phyloP scores from a whole-genome alignment of 2,329 filamentous ascomycete species.

The Phoma sp. region DNA sequence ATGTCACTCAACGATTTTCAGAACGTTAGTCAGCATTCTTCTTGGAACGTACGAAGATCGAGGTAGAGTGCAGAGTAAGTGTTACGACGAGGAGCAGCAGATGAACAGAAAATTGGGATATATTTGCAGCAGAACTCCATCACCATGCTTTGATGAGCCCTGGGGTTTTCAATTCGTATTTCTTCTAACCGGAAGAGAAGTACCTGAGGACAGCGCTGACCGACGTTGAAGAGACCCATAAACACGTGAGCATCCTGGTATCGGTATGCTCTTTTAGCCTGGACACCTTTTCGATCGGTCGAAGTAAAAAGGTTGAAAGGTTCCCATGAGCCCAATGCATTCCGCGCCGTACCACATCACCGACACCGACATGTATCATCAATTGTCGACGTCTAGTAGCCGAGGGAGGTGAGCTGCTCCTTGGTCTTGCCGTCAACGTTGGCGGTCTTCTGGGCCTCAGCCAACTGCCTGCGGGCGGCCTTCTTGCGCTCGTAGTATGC shows the following conservation, averaged over 20 bases:
- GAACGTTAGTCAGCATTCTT: neutral
- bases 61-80: neutral
- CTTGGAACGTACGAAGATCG: neutral
- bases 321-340: slow-evolving; percentile 49
- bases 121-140: slow-evolving; percentile 43
- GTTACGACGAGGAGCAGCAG: neutral
- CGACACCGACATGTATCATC: slow-evolving; percentile 39
- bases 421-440: slow-evolving; percentile 85
- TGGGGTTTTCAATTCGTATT: slow-evolving; percentile 49
- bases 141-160: slow-evolving; percentile 44
- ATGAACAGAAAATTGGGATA: slow-evolving; percentile 26
- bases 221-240: slow-evolving; percentile 49
- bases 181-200: slow-evolving; percentile 46
- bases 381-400: slow-evolving; percentile 73
- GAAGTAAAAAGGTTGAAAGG: slow-evolving; percentile 48
- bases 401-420: slow-evolving; percentile 85
- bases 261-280: slow-evolving; percentile 49
- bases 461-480: slow-evolving; percentile 86
- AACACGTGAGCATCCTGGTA: slow-evolving; percentile 47
- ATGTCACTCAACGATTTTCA: neutral
- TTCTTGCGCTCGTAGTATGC: slow-evolving; percentile 99
- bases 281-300: slow-evolving; percentile 46
- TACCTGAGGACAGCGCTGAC: slow-evolving; percentile 45
- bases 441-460: slow-evolving; percentile 91
- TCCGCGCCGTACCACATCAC: slow-evolving; percentile 44